These are phyloP conservation scores for Arctostaphylos glauca DNA, from an alignment of 148 eudicot genomes.

Conservation along the genomic window DNA sequence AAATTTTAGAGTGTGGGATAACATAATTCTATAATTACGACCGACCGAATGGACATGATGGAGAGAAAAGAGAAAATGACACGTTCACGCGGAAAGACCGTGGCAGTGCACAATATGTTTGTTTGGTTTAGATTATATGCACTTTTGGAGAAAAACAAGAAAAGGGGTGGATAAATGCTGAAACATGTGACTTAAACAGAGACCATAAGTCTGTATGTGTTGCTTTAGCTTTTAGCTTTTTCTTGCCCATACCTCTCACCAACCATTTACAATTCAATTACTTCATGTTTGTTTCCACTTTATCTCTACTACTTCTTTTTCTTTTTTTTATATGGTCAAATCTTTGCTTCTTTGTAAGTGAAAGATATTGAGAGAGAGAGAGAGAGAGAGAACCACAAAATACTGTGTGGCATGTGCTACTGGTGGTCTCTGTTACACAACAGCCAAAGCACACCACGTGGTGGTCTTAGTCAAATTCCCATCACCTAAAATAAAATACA, in stretches of 20 bases:
- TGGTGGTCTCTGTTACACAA: background rate
- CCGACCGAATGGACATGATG: background rate
- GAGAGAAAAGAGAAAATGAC: background rate
- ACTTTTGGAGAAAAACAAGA: background rate
- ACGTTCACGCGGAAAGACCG: background rate
- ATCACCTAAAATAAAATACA: background rate
- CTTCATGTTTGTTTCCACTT: background rate
- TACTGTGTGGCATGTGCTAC: constrained; percentile 12
- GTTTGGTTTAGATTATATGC: background rate
- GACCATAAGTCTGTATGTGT: background rate
- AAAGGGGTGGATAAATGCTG: background rate
- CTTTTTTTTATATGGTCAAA: background rate
- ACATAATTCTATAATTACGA: no score
- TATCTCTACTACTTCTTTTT: background rate
- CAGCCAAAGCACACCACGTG: constrained; percentile 5
- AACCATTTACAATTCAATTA: background rate
- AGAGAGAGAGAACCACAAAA: background rate
- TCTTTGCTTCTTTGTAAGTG: background rate
- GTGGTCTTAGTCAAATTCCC: constrained; percentile 4
- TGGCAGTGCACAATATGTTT: background rate
- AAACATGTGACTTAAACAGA: constrained; percentile 16
- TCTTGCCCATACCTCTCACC: constrained; percentile 10
- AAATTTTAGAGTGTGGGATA: no score
- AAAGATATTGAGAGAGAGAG: background rate
- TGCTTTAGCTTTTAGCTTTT: constrained; percentile 3